Evolutionary conservation across 257 asterid species (phyloP).

Genomic region (Cynanchum wilfordii): DNA sequence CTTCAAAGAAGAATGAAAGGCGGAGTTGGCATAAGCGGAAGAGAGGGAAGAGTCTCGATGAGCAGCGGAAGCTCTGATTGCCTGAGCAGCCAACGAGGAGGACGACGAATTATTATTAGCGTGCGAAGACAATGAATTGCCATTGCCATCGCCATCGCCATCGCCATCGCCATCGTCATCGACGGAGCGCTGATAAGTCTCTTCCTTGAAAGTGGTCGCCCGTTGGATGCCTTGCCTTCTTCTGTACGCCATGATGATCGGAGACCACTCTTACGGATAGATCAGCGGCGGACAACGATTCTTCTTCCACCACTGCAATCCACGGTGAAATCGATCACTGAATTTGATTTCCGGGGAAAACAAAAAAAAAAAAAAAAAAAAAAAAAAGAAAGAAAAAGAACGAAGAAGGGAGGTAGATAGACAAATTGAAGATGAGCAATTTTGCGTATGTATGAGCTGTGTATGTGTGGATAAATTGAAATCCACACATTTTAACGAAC

Average conservation of each 20-base stretch:
- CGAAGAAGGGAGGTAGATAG: not conserved
- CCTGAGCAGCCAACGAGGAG: conserved; percentile 63
- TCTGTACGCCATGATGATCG: conserved; percentile 46
- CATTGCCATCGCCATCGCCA: not conserved
- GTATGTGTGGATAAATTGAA: not conserved
- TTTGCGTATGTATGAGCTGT: not conserved
- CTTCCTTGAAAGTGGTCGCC: conserved; percentile 60
- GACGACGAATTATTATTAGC: conserved; percentile 15
- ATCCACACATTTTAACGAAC: conserved; percentile 6
- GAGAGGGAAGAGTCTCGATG: conserved; percentile 45
- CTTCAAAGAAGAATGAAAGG: conserved; percentile 23
- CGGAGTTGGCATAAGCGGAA: conserved; percentile 27
- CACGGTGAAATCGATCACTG: not conserved
- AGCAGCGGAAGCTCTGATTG: conserved; percentile 58
- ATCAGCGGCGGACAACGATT: not conserved
- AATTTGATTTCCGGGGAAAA: not conserved
- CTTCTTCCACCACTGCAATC: not conserved
- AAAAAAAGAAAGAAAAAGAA: not conserved
- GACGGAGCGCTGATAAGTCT: conserved; percentile 10
- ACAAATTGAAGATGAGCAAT: not conserved
- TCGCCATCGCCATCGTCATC: conserved; percentile 6
- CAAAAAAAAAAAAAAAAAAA: not conserved
- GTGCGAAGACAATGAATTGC: conserved; percentile 9
- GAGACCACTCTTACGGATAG: not conserved
- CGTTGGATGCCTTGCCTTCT: conserved; percentile 54